Conservation (phyloP, 2,329 filamentous ascomycete species). For the Proliferodiscus dingleyae region DNA sequence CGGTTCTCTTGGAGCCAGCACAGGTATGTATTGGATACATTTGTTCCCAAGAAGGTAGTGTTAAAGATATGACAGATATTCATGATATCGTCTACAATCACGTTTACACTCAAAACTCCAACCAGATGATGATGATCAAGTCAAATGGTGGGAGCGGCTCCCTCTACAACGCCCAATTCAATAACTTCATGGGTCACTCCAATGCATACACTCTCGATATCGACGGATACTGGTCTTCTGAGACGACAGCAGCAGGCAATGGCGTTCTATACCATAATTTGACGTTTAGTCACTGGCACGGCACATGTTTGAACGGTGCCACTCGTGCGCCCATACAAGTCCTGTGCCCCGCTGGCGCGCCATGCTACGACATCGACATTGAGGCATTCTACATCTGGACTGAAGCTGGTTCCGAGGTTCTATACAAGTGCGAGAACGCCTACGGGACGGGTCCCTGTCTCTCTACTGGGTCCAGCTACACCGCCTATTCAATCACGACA, state of each 20-base stretch:
- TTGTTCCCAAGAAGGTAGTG: background rate
- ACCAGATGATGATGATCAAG: constrained; percentile 61
- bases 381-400: constrained; percentile 50
- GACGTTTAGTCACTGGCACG: constrained; percentile 51
- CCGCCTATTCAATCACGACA: constrained; percentile 13
- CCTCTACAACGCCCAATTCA: constrained; percentile 44
- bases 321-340: constrained; percentile 49
- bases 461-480: constrained; percentile 14
- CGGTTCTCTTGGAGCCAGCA: constrained; percentile 47
- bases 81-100: constrained; percentile 51
- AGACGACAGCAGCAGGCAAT: constrained; percentile 38
- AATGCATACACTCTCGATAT: constrained; percentile 56
- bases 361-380: constrained; percentile 49
- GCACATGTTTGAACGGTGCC: constrained; percentile 39
- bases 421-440: constrained; percentile 44
- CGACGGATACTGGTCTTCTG: constrained; percentile 48
- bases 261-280: constrained; percentile 50
- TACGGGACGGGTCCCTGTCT: constrained; percentile 46
- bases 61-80: constrained; percentile 35
- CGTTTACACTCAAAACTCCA: constrained; percentile 52
- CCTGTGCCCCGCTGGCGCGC: constrained; percentile 44
- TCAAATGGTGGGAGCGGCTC: constrained; percentile 51
- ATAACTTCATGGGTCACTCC: constrained; percentile 55
- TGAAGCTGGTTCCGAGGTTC: constrained; percentile 37
- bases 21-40: constrained; percentile 18